Base-by-base conservation (phyloP, 2,329 filamentous ascomycete species). In the Reticulascus tulasneorum region DNA sequence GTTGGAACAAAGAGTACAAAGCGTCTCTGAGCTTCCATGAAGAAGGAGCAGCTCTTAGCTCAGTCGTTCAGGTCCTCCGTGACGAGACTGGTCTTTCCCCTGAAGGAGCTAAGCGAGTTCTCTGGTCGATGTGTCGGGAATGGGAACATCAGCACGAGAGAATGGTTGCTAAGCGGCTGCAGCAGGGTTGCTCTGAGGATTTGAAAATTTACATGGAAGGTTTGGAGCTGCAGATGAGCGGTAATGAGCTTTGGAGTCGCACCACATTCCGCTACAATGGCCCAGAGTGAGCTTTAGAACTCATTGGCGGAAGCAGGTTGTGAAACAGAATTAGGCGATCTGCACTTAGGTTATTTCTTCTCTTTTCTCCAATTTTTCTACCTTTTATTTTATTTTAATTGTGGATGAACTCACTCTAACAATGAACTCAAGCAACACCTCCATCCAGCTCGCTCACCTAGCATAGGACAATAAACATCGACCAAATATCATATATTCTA, bases 51-150 rank as follows among this genome's bases (percentile, higher is more conserved):
- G n/a, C 16, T 11, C 18, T 35, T 12, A 16, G 16, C n/a, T 26
- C 31, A 17, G 33, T 37, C 5, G 35, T 37, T 4, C 29, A 37
- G 17, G 13, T 33, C 13, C 17, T 37, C 6, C 15, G 23, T 21
- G 30, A 23, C 18, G 35, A 37, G 23, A 33, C 22, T 6, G 23
- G 29, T 20, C 19, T 33, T 9, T 11, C 13, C 10, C 28, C 21
- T 8, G 41, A 41, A 3, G 31, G 31, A 12, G 34, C 41, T 12
- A 44, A 41, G 35, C 22, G 27, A 8, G 31, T 41, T 2, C 27
- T 37, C 10, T 44, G 41, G 38, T 18, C 30, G 10, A 44, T 42
- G 41, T 42, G 38, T 33, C 34, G 34, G 6, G 38, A 44, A 18
- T 44, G 41, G 41, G 38, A 41, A 23, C 5, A 18, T 11, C 33